Conservation (phyloP, 257 asterid genomes). For the Orobanche coerulescens region DNA sequence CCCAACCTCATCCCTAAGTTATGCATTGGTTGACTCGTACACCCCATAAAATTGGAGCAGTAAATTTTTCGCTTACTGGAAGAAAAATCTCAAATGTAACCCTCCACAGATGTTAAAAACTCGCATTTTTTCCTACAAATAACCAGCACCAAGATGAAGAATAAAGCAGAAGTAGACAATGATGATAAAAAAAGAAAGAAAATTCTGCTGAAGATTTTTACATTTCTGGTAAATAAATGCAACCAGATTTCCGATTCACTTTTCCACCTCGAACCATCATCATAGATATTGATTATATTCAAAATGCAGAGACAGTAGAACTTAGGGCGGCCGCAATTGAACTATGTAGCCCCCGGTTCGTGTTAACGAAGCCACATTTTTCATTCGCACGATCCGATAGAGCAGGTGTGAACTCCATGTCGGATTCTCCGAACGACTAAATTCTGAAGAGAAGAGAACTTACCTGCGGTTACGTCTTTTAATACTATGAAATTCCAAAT, state of each 20-base stretch:
- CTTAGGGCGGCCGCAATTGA: neutral
- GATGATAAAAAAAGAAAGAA: neutral
- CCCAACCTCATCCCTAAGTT: no score
- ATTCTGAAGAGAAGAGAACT: neutral
- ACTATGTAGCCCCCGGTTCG: no score
- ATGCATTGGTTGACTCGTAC: neutral
- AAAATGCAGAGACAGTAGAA: neutral
- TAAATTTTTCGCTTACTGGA: neutral
- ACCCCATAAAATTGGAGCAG: neutral
- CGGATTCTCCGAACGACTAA: neutral
- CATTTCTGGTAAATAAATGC: neutral
- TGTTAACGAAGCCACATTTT: neutral
- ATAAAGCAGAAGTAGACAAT: neutral
- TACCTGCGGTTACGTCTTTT: neutral
- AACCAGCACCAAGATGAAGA: neutral
- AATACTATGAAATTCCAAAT: neutral
- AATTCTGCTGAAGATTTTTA: neutral
- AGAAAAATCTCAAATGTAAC: neutral
- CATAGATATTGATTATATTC: neutral
- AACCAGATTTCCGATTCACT: neutral
- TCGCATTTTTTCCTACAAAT: neutral
- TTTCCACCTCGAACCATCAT: neutral
- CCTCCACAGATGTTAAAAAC: neutral
- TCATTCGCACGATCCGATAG: neutral
- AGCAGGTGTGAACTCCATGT: neutral